Conservation (phyloP, 1,139 yeast genomes). For the Diutina pseudorugosa region DNA sequence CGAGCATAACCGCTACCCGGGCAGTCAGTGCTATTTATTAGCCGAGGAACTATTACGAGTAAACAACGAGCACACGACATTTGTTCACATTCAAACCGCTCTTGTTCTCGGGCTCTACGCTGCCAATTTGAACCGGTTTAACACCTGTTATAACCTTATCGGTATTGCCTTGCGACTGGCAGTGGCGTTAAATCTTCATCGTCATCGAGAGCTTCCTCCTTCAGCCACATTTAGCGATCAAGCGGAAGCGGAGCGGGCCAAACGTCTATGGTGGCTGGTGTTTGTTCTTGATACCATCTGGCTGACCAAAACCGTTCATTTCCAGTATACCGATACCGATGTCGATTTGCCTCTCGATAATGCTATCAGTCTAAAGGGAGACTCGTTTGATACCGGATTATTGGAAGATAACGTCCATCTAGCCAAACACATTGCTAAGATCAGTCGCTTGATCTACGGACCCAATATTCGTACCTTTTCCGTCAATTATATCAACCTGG, state of each 20-base stretch:
- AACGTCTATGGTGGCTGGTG: slow-evolving; percentile 45
- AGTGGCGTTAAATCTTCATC: slow-evolving; percentile 32
- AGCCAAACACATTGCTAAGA: slow-evolving; percentile 24
- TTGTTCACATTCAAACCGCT: slow-evolving; percentile 32
- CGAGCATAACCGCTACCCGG: slow-evolving; percentile 14
- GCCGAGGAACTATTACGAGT: slow-evolving; percentile 29
- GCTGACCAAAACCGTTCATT: slow-evolving; percentile 36
- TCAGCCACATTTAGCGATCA: neutral
- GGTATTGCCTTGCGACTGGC: slow-evolving; percentile 39
- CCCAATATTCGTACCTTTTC: slow-evolving; percentile 27
- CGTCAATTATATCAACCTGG: slow-evolving; percentile 28
- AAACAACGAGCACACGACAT: slow-evolving; percentile 27
- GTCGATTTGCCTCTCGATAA: slow-evolving; percentile 33
- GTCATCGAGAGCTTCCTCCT: slow-evolving; percentile 12
- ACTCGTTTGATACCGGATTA: slow-evolving; percentile 19
- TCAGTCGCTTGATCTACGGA: slow-evolving; percentile 22
- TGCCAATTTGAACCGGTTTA: slow-evolving; percentile 35
- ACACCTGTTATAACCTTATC: slow-evolving; percentile 35
- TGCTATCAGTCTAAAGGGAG: slow-evolving; percentile 9
- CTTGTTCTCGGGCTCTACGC: slow-evolving; percentile 33
- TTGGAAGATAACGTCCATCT: slow-evolving; percentile 29
- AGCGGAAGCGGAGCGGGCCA: slow-evolving; percentile 21
- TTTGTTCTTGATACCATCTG: slow-evolving; percentile 38
- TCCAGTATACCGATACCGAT: slow-evolving; percentile 31
- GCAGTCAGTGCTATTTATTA: slow-evolving; percentile 24